Evolutionary conservation across 352 stramenopile species (phyloP), one percentile per base, ranked within the genome.

Genomic region (Saprolegnia diclina): DNA sequence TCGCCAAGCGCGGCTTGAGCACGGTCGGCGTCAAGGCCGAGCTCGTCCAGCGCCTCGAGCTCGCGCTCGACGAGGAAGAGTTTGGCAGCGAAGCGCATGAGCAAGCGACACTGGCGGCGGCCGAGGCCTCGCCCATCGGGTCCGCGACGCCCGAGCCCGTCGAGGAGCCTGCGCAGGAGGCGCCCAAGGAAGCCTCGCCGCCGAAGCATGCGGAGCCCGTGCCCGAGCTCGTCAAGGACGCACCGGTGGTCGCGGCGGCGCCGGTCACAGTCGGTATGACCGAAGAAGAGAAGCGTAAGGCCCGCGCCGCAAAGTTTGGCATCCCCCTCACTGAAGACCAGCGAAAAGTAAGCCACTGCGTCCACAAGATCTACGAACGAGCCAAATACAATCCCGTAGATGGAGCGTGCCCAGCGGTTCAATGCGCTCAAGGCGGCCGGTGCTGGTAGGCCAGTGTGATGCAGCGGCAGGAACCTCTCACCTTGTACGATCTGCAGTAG

Each of bases 21-120:
- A 91, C 82, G 40, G 90, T 90, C 64, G 88, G 88, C 0, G 79
- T 96, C 64, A 96, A 96, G 76, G 88, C 86, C 64, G 88, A 94
- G 77, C 84, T 96, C 44, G 94, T 94, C 73, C 83, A 94, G 82
- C 85, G 88, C 5, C 78, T 96, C 38, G 88, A 95, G 74, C 75
- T 94, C 63, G 85, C 87, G 64, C 80, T 95, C 55, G 87, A 95
- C 65, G 86, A 92, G 62, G 87, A 95, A 71, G 84, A 93, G 74
- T 94, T 94, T 61, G 85, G 87, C 72, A 87, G 76, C 71, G 82
- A 85, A 50, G 84, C 82, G 59, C 82, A 93, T 72, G 79, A 87
- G 69, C 79, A 87, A 65, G 78, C 82, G 64, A 82, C 81, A 53
- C 76, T 91, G 21, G 82, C 78, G 59, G 77, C 82, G 24, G 18